These are phyloP conservation scores for Narthecium ossifragum DNA, from an alignment of 106 monocot species.

Conservation along the genomic window DNA sequence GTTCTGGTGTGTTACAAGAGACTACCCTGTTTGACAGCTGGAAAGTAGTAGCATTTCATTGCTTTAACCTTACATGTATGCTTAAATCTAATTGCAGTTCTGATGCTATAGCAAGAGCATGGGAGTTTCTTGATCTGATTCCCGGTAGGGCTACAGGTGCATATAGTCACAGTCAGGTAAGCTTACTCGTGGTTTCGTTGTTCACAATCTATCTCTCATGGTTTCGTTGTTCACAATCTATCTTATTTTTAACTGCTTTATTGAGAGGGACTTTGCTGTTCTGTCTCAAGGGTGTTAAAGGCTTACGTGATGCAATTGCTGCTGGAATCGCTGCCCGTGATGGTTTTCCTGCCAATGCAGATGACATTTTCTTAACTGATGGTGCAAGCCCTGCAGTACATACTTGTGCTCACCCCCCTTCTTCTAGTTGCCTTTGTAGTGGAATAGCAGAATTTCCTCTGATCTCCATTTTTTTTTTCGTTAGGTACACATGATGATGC, in stretches of 20 bases:
- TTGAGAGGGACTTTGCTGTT: too few relatives aligned
- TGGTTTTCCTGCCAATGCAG: conserved; percentile 79
- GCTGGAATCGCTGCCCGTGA: conserved; percentile 86
- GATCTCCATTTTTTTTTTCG: neutral
- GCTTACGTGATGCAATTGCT: conserved; percentile 87
- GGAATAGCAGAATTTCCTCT: neutral
- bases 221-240: conserved; percentile 2
- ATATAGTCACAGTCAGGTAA: conserved; percentile 95
- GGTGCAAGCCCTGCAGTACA: conserved; percentile 92
- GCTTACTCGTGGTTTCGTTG: too few relatives aligned
- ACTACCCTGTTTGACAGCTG: too few relatives aligned
- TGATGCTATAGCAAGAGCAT: conserved; percentile 81
- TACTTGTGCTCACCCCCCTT: neutral
- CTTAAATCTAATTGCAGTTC: conserved; percentile 36
- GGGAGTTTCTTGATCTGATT: conserved; percentile 62
- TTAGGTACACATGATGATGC: conserved; percentile 99
- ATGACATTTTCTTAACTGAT: conserved; percentile 94
- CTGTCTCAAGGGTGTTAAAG: conserved; percentile 75
- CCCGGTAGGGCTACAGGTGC: conserved; percentile 91
- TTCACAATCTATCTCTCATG: neutral
- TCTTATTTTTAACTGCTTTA: neutral
- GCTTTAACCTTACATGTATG: too few relatives aligned
- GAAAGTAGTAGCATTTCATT: too few relatives aligned
- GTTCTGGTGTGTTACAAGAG: too few relatives aligned
- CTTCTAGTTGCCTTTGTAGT: too few relatives aligned